Evolutionary conservation across 225 moss, liverwort and hornwort genomes (phyloP), one percentile per base, ranked within the genome.

Genomic region (Rhytidiadelphus loreus): DNA sequence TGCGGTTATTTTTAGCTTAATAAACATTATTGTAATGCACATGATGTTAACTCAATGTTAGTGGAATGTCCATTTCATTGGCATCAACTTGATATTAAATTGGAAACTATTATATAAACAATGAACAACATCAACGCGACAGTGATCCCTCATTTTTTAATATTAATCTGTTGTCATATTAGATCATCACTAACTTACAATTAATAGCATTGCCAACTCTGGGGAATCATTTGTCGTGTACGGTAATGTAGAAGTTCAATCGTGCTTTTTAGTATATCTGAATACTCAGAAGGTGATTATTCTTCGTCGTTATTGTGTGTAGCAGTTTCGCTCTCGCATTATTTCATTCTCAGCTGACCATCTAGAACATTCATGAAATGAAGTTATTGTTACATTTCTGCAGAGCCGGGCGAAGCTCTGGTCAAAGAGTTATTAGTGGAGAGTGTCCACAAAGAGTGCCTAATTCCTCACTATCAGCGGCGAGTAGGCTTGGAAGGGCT

Each of bases 361-460:
- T 59, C 25, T 26, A 39, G 20, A 43, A 23, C 25, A 37, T 57
- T 90, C 20, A 80, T 63, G 65, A 41, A 32, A 53, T 65, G 62
- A 60, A 44, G 11, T 76, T 70, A 13, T 81, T 63, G 75, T 35
- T 69, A 59, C n/a, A 28, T 86, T 62, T 91, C 71, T 91, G 88
- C 91, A 94, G 94, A 82, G 88, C 88, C 7, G 89, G 89, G 71
- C 89, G 90, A 86, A 87, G 72, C 66, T 80, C 77, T 64, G 89
- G 86, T 48, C 86, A 82, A 85, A 89, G 91, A 90, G 39, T 72
- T 86, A 30, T 88, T 33, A 68, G 81, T 86, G 91, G 90, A 80
- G 92, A 92, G 83, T 83, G 80, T 80, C 21, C 86, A 83, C 86
- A 60, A 43, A 81, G 52, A 83, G 84, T 86, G 65, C 73, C 89